phyloP scores from a whole-genome alignment of 345 rosid species.

The Clausena lansium region DNA sequence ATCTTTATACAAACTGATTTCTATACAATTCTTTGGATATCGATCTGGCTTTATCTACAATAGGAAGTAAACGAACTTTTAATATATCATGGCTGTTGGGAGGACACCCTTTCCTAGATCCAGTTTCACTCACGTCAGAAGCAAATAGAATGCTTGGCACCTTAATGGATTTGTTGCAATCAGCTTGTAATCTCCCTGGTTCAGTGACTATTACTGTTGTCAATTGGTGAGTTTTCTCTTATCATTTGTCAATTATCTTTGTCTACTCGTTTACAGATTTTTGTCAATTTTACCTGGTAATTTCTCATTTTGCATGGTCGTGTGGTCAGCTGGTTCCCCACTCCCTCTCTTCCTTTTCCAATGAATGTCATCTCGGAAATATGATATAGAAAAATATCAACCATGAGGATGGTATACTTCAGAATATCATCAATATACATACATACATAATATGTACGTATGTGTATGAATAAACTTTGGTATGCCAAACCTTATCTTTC shows the following conservation, averaged over 20 bases:
- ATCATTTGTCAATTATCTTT: constrained; percentile 8
- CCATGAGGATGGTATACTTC: neutral
- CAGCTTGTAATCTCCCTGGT: constrained; percentile 63
- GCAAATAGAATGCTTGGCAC: constrained; percentile 54
- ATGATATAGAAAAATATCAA: neutral
- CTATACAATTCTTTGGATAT: constrained; percentile 1
- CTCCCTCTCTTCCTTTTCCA: neutral
- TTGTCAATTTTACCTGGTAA: neutral
- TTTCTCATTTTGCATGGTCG: neutral
- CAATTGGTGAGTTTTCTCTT: constrained; percentile 72
- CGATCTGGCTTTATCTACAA: constrained; percentile 18
- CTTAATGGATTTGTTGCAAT: constrained; percentile 60
- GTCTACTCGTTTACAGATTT: neutral
- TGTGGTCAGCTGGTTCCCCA: neutral
- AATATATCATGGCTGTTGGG: constrained; percentile 74
- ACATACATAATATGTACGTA: neutral
- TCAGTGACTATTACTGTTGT: constrained; percentile 60
- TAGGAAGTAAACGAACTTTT: constrained; percentile 60
- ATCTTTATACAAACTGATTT: neutral
- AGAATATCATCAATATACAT: neutral
- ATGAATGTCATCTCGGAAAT: neutral
- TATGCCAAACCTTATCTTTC: neutral
- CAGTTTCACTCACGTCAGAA: constrained; percentile 58
- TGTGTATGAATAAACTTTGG: neutral
- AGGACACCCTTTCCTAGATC: constrained; percentile 69